Base-by-base conservation (phyloP, 768 basidiomycete species). In the Mycena metata region DNA sequence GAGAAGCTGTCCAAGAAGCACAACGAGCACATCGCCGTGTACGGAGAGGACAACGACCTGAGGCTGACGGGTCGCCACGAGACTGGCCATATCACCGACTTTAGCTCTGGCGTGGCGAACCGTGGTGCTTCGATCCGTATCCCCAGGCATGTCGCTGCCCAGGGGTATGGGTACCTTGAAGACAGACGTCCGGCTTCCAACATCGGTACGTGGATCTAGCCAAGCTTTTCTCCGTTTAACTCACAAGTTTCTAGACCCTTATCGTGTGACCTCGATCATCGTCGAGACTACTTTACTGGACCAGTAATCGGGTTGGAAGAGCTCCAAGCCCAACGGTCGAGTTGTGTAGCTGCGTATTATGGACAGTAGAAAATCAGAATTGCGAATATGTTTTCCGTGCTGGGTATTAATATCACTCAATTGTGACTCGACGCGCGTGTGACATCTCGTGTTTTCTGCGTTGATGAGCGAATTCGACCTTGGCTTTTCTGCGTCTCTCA, bases 161-260 rank as follows among this genome's bases (percentile, higher is more conserved):
- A 96, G 81, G 96, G 97, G 58, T 95, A 91, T 76, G 98, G 98
- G 54, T 98, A 99, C 85, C 82, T 98, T 72, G 96, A 98, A 79
- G 96, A 98, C 83, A 89, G 97, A 71, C 95, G 97, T 70, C 98
- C 98, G 30, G 97, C 97, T 64, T 98, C 96, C 79, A 99, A 99
- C 87, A 94, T 98, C 72, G 97, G 94, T 95, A 81, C 49, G 89
- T n/a, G 43, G 57, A 57, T 47, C 64, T 62, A 7, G 24, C 5
- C 19, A n/a, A 6, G 9, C 24, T 55, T 13, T 49, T 56, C 16
- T 69, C 2, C n/a, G 11, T 30, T 46, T 35, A 21, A 36, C 60
- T 66, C 5, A 59, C 64, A 54, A 17, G 41, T 45, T 35, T 69
- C 45, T 71, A 95, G 94, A 99, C 81, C 95, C 98, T 35, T 99